Percentiles rank a stretch among this genome's conserved stretches.
Conservation (phyloP, 441 rosid species). For the Corymbia calophylla region DNA sequence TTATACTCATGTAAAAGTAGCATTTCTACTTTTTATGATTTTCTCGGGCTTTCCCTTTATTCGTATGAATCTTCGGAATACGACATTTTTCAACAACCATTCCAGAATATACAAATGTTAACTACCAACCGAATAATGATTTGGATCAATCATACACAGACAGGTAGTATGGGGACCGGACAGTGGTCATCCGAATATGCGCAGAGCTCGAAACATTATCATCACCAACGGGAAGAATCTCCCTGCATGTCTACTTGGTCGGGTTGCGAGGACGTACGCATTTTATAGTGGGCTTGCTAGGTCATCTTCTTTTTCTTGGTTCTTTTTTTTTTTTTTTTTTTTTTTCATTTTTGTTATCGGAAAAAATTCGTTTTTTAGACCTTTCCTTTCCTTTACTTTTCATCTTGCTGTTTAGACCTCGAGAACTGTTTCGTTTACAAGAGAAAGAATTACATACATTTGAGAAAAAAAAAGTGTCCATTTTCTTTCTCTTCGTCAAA, state of each 20-base stretch:
- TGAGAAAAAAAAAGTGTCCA: neutral
- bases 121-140: neutral
- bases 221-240: neutral
- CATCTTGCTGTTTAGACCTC: neutral
- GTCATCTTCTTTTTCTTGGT: neutral
- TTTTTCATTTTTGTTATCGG: neutral
- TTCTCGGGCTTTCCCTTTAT: neutral
- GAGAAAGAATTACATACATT: neutral
- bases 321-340: accelerated
- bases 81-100: neutral
- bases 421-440: neutral
- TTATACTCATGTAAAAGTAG: neutral
- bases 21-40: neutral
- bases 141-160: neutral
- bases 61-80: neutral
- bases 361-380: neutral
- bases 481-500: neutral
- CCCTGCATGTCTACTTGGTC: neutral
- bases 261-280: neutral
- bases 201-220: neutral
- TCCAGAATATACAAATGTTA: neutral
- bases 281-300: neutral
- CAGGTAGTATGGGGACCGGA: neutral
- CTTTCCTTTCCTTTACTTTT: accelerated
- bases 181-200: neutral